Conservation (phyloP, 106 monocot genomes). For the Dendrobium chrysotoxum region DNA sequence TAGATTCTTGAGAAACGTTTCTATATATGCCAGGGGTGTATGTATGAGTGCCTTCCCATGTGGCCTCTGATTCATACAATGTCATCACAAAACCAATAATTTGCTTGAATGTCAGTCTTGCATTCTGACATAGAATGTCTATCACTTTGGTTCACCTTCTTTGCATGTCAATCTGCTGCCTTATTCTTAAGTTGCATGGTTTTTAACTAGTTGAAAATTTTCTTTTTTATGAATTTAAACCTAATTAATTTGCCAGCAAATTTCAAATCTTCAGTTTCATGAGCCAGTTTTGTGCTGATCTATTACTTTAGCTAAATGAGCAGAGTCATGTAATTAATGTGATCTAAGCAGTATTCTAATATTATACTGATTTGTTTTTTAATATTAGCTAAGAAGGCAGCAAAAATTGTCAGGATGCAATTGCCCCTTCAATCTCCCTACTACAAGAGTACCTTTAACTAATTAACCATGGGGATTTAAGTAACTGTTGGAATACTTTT, state of each 20-base stretch:
- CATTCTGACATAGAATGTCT: not conserved
- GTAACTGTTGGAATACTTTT: not conserved
- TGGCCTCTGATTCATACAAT: not conserved
- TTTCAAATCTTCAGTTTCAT: not conserved
- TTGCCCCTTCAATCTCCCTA: not conserved
- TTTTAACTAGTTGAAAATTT: not conserved
- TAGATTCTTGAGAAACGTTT: not conserved
- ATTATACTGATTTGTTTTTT: not conserved
- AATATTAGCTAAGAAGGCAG: not conserved
- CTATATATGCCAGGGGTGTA: not conserved
- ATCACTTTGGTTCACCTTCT: not conserved
- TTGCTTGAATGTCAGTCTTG: not conserved
- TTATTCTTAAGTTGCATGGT: not conserved
- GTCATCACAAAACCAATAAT: not conserved
- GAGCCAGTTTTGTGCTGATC: not conserved
- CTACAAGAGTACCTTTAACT: not conserved
- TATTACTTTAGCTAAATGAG: not conserved
- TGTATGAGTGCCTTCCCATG: not conserved
- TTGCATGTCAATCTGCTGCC: not conserved
- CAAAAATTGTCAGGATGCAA: not conserved
- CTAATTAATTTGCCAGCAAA: not conserved
- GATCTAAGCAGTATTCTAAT: not conserved
- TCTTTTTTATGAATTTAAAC: not conserved
- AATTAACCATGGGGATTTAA: not conserved
- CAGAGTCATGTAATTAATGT: not conserved